A percentile compares a stretch with the other conserved stretches of the same genome.
phyloP scores from a whole-genome alignment of 768 basidiomycete genomes.

The Suillus hirtellus region DNA sequence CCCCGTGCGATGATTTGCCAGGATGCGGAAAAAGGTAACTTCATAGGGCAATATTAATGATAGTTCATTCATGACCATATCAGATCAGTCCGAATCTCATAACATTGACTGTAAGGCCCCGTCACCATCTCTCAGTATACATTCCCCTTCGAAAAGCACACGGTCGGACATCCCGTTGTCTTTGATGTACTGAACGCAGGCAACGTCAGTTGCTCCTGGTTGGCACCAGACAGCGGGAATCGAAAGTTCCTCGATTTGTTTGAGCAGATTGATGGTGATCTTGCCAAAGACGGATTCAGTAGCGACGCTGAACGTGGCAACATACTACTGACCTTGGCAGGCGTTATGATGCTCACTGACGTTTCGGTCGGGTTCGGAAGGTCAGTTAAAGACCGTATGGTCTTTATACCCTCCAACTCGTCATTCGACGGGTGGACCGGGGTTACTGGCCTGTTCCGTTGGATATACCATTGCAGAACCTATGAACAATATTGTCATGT shows the following conservation, averaged over 20 bases:
- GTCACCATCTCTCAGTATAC: constrained; percentile 79
- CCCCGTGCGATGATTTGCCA: not conserved
- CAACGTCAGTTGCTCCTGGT: constrained; percentile 77
- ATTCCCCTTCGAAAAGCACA: constrained; percentile 83
- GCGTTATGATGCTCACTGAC: constrained; percentile 77
- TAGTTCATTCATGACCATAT: not conserved
- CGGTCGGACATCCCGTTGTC: constrained; percentile 61
- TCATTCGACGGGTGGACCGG: constrained; percentile 78
- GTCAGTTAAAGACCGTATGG: constrained; percentile 54
- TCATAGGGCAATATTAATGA: not conserved
- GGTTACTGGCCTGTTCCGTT: constrained; percentile 55
- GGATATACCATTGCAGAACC: constrained; percentile 80
- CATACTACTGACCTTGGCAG: constrained; percentile 53
- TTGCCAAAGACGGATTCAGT: constrained; percentile 26
- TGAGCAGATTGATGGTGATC: constrained; percentile 69
- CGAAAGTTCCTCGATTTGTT: constrained; percentile 66
- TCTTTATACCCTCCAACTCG: constrained; percentile 65
- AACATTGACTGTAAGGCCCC: constrained; percentile 35
- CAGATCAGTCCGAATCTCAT: constrained; percentile 14
- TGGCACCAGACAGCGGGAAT: constrained; percentile 87
- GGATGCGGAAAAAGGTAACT: not conserved
- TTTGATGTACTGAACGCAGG: constrained; percentile 64
- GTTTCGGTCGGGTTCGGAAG: constrained; percentile 65
- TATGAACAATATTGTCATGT: constrained; percentile 26
- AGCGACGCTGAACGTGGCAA: not conserved